Conservation (phyloP, 2,329 filamentous ascomycete species). For the Penicillium sp. region DNA sequence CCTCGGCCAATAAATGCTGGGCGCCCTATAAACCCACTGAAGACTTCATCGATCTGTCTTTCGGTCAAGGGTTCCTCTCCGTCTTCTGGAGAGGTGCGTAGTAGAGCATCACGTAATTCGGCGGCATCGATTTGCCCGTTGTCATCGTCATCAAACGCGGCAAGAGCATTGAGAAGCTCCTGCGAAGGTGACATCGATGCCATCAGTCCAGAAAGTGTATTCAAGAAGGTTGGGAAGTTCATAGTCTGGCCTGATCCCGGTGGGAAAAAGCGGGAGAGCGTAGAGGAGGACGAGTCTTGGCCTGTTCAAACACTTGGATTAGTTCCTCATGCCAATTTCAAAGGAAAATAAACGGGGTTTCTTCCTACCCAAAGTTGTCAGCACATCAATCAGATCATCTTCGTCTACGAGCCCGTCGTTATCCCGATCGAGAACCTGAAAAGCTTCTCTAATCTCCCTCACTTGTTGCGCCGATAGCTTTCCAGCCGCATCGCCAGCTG, state of each 20-base stretch:
- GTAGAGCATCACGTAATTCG: slow-evolving; percentile 77
- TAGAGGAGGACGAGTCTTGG: slow-evolving; percentile 68
- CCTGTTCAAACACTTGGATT: slow-evolving; percentile 50
- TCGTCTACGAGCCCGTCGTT: slow-evolving; percentile 80
- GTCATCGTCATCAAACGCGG: slow-evolving; percentile 93
- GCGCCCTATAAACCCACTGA: slow-evolving; percentile 80
- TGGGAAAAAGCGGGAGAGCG: slow-evolving; percentile 81
- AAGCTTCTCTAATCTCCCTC: slow-evolving; percentile 84
- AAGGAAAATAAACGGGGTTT: background rate
- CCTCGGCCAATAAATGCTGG: slow-evolving; percentile 70
- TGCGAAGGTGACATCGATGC: slow-evolving; percentile 71
- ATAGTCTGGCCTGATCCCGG: slow-evolving; percentile 69
- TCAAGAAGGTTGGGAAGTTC: slow-evolving; percentile 81
- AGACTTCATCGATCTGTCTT: slow-evolving; percentile 79
- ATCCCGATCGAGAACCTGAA: slow-evolving; percentile 87
- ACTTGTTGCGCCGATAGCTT: slow-evolving; percentile 75
- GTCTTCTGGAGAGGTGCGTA: slow-evolving; percentile 76
- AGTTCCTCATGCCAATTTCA: background rate
- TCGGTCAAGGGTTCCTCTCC: slow-evolving; percentile 65
- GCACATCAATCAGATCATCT: slow-evolving; percentile 83
- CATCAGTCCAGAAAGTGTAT: slow-evolving; percentile 73
- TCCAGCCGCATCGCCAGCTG: slow-evolving; percentile 40
- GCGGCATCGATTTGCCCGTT: slow-evolving; percentile 85
- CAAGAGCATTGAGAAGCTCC: slow-evolving; percentile 86
- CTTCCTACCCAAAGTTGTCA: slow-evolving; percentile 72